Evolutionary conservation across 179 eudicot species (phyloP), one percentile per base, ranked within the genome.

Genomic region (Pouteria campechiana): DNA sequence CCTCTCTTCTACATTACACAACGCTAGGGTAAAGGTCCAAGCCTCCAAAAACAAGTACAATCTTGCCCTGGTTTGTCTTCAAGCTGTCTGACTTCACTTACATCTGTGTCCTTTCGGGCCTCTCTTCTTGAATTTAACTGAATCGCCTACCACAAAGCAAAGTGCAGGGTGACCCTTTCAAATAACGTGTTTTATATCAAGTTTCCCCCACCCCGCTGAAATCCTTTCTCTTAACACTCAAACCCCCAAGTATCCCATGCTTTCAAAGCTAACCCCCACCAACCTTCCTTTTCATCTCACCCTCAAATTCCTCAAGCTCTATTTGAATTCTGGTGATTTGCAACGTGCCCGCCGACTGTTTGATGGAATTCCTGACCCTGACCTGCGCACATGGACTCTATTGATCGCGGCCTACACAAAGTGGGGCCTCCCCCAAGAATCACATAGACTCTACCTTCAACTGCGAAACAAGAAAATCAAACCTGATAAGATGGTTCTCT

Each of bases 311-410:
- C 68, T 76, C 21, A 74, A 64, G 29, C 31, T 17, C 0, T 48
- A 50, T 15, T 30, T 40, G 0, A 50, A 65, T 22, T 69, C 71
- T 2, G 85, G 85, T 4, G 72, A 83, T 50, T 59, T 83, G 14
- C 21, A 17, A 2, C 72, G 67, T 54, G 94, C 85, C 34, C 89
- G 78, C 66, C 75, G 74, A 37, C 51, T 76, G 80, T 83, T 79
- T 39, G 94, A 79, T 28, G 52, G 52, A 74, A 76, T 83, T 55
- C 46, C 78, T 48, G 58, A 74, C 47, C 90, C 85, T 59, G 70
- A 55, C 43, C 27, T 76, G 18, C 69, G 53, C 44, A 57, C 70
- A 30, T 83, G 85, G 75, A 59, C 85, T 4, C 52, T 63, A 38
- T 54, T 84, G 27, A 69, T 80, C 32, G 60, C 72, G 34, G 80